A percentile compares a stretch with the other conserved stretches of the same genome.
These are phyloP conservation scores for Sideroxylon spinosum DNA, from an alignment of 179 eudicot genomes.

Conservation along the genomic window DNA sequence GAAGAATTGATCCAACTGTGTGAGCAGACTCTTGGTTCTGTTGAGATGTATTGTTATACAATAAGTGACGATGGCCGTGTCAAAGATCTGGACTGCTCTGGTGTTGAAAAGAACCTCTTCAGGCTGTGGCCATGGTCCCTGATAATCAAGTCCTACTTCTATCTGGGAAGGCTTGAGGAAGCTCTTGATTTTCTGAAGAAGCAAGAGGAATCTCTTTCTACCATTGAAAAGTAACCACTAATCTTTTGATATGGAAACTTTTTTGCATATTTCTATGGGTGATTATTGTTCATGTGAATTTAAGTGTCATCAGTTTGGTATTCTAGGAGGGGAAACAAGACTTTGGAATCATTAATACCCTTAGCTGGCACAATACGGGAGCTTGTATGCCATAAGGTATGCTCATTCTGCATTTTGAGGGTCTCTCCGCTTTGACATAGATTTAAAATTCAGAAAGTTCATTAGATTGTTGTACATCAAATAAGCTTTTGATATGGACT, in stretches of 20 bases:
- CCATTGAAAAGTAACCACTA: constrained; percentile 40
- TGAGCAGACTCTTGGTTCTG: constrained; percentile 58
- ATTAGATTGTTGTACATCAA: neutral
- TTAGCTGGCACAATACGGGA: constrained; percentile 60
- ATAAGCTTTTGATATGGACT: neutral
- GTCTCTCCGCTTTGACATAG: neutral
- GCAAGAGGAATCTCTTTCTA: constrained; percentile 46
- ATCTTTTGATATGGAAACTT: neutral
- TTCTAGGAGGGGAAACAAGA: constrained; percentile 42
- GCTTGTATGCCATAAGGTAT: constrained; percentile 67
- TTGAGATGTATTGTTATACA: constrained; percentile 40
- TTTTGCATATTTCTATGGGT: neutral
- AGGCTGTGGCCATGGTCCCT: constrained; percentile 48
- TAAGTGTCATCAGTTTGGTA: constrained; percentile 6
- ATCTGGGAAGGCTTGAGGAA: constrained; percentile 74
- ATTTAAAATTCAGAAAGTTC: neutral
- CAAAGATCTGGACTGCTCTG: constrained; percentile 24
- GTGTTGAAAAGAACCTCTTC: constrained; percentile 22
- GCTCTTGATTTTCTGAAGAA: constrained; percentile 68
- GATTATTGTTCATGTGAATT: constrained; percentile 3
- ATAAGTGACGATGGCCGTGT: constrained; percentile 15
- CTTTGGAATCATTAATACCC: constrained; percentile 39
- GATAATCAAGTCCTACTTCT: constrained; percentile 61
- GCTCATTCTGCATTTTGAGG: constrained; percentile 4
- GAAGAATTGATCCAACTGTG: constrained; percentile 70